Percentiles rank a stretch among this genome's conserved stretches.
Conservation (phyloP, 2,329 filamentous ascomycete species). For the Calonectria pteridis region DNA sequence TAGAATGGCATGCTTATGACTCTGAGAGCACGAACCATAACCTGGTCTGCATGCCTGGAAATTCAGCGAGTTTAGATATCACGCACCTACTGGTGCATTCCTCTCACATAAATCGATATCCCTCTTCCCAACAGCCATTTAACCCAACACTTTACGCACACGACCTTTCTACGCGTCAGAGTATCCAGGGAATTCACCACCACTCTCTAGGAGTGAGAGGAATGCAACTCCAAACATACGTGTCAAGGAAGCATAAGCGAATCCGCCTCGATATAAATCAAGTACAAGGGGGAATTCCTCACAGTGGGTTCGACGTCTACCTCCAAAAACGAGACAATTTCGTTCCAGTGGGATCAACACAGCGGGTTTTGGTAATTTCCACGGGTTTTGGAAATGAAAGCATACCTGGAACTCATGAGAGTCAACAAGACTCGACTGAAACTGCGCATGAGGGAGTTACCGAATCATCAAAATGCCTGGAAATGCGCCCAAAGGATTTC, state of each 20-base stretch:
- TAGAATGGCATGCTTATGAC: too few relatives aligned
- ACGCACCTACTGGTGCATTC: not conserved
- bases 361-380: not conserved
- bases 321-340: not conserved
- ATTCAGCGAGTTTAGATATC: too few relatives aligned
- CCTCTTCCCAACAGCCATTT: not conserved
- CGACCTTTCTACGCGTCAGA: too few relatives aligned
- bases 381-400: not conserved
- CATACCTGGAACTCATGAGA: not conserved
- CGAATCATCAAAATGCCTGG: not conserved
- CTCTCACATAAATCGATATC: not conserved
- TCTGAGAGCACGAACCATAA: too few relatives aligned
- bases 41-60: too few relatives aligned
- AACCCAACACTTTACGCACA: not conserved
- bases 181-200: too few relatives aligned
- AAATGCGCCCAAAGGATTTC: not conserved
- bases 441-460: too few relatives aligned
- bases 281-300: not conserved
- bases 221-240: not conserved
- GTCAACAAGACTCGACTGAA: not conserved
- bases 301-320: too few relatives aligned
- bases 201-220: too few relatives aligned
- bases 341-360: not conserved
- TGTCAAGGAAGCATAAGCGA: not conserved
- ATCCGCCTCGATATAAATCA: not conserved